These are phyloP conservation scores for Fusarium heterosporum DNA, from an alignment of 2,329 filamentous ascomycete genomes.

Conservation along the genomic window DNA sequence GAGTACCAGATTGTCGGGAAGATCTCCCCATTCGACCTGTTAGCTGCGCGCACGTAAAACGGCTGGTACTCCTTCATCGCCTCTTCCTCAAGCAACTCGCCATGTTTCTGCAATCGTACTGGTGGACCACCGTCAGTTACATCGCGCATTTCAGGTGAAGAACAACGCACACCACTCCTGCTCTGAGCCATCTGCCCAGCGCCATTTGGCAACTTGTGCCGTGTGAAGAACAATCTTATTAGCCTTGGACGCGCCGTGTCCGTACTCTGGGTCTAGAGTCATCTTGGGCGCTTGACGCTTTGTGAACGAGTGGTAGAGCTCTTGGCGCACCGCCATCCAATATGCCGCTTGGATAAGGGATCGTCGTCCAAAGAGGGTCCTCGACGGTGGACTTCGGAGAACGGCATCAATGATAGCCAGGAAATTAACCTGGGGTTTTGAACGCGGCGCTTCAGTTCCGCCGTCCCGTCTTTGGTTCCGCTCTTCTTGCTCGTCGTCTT, in stretches of 20 bases:
- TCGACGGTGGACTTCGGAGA: constrained; percentile 52
- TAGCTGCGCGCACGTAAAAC: constrained; percentile 50
- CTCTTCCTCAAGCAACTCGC: constrained; percentile 51
- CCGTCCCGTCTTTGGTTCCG: constrained; percentile 5
- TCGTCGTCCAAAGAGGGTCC: constrained; percentile 52
- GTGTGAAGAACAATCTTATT: constrained; percentile 58
- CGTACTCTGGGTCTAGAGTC: constrained; percentile 51
- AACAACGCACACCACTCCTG: constrained; percentile 53
- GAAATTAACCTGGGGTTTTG: constrained; percentile 52
- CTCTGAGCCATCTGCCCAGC: constrained; percentile 53
- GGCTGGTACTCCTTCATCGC: constrained; percentile 51
- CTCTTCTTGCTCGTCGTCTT: constrained; percentile 50
- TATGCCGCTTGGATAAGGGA: constrained; percentile 56
- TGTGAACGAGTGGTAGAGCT: constrained; percentile 57
- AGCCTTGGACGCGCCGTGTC: constrained; percentile 51
- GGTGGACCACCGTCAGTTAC: constrained; percentile 1
- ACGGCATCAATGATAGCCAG: constrained; percentile 57
- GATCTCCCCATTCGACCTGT: constrained; percentile 54
- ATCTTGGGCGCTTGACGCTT: constrained; percentile 54
- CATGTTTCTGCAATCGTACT: constrained; percentile 54
- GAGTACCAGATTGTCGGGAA: constrained; percentile 56
- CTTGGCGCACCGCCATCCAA: constrained; percentile 57
- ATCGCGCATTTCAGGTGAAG: not conserved
- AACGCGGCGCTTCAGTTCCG: constrained; percentile 1
- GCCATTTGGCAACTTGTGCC: constrained; percentile 56